Evolutionary conservation across 2,329 filamentous ascomycete species (phyloP).

Genomic region (Colletotrichum tofieldiae): DNA sequence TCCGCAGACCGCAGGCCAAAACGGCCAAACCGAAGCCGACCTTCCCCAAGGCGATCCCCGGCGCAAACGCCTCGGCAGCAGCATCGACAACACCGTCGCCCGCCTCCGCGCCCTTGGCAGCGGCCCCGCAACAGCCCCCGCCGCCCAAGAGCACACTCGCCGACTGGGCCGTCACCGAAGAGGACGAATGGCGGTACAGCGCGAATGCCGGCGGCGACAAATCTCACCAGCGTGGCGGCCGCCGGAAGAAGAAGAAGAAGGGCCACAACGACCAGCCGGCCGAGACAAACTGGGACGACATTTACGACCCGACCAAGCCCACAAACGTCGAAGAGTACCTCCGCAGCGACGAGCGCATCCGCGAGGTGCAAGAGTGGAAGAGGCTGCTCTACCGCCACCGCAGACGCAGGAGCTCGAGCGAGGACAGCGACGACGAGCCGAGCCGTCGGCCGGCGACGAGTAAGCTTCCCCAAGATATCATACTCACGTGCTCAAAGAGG

Average conservation of each 20-base stretch:
- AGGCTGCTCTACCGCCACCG: conserved; percentile 82
- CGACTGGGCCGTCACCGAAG: conserved; percentile 83
- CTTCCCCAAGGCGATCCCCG: conserved; percentile 64
- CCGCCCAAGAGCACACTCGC: conserved; percentile 79
- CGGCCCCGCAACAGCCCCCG: conserved; percentile 56
- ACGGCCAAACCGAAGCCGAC: conserved; percentile 73
- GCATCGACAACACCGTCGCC: conserved; percentile 52
- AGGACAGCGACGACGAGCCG: conserved; percentile 62
- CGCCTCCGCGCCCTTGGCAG: conserved; percentile 53
- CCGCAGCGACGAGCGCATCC: conserved; percentile 85
- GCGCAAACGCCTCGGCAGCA: conserved; percentile 52
- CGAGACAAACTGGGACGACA: conserved; percentile 89
- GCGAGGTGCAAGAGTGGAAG: conserved; percentile 89
- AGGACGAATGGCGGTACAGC: conserved; percentile 84
- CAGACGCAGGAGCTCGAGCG: conserved; percentile 59
- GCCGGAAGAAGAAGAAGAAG: conserved; percentile 83
- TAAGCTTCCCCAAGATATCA: conserved; percentile 40
- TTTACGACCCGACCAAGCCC: conserved; percentile 88
- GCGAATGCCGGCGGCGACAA: conserved; percentile 59
- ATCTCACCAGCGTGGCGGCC: conserved; percentile 82
- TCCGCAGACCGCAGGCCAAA: conserved; percentile 80
- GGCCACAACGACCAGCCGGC: conserved; percentile 69
- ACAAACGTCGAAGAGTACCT: conserved; percentile 90
- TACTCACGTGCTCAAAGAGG: conserved; percentile 1
- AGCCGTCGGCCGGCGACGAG: conserved; percentile 48